These are phyloP conservation scores for Seminavis robusta DNA, from an alignment of 108 stramenopile genomes.

Conservation along the genomic window DNA sequence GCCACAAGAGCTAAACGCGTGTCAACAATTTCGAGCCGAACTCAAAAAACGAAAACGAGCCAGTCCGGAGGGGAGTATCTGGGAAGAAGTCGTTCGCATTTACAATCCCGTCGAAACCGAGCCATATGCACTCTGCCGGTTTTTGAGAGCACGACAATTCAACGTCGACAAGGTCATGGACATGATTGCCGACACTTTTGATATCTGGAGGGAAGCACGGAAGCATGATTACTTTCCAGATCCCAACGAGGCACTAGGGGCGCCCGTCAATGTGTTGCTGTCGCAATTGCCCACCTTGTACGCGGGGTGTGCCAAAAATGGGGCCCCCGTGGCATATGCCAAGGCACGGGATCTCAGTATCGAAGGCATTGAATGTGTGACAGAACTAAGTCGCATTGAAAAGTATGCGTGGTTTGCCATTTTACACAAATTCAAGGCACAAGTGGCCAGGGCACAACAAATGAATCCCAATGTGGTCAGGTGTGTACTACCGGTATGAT, in stretches of 20 bases:
- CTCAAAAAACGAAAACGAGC: no score
- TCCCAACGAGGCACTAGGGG: slow-evolving; percentile 18
- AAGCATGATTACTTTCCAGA: slow-evolving; percentile 45
- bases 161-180: slow-evolving; percentile 32
- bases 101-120: slow-evolving; percentile 36
- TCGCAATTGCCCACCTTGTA: slow-evolving; percentile 42
- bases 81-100: no score
- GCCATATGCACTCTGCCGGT: slow-evolving; percentile 53
- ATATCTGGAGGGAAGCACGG: slow-evolving; percentile 27
- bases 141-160: slow-evolving; percentile 45
- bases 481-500: no score
- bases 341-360: slow-evolving; percentile 29
- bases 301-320: slow-evolving; percentile 39
- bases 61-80: no score
- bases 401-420: no score
- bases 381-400: no score
- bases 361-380: no score
- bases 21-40: no score
- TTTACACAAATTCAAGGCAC: no score
- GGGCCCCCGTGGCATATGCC: slow-evolving; percentile 45
- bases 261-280: slow-evolving; percentile 37
- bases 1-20: no score
- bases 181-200: slow-evolving; percentile 22
- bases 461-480: no score
- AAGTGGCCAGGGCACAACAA: no score